phyloP scores from a whole-genome alignment of 345 rosid species.

The Camelina laxa region DNA sequence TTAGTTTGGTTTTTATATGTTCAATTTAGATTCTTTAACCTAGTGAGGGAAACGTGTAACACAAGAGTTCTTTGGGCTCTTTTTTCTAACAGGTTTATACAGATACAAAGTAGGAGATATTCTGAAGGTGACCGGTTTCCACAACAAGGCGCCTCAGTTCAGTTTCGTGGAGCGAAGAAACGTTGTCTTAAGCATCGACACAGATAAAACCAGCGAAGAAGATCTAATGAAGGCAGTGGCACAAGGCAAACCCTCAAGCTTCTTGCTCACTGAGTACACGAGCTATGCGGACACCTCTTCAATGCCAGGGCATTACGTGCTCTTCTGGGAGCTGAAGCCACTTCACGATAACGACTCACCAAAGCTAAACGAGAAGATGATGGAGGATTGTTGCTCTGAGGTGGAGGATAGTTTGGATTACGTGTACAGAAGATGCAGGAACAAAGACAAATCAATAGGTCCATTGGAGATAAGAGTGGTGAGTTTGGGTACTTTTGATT shows the following conservation, averaged over 20 bases:
- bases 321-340: conserved; percentile 83
- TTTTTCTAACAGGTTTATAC: conserved; percentile 56
- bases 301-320: conserved; percentile 86
- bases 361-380: conserved; percentile 49
- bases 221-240: conserved; percentile 87
- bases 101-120: conserved; percentile 89
- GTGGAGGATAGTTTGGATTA: conserved; percentile 80
- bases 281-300: conserved; percentile 75
- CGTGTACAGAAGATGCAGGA: conserved; percentile 78
- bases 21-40: not conserved
- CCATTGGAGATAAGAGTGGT: conserved; percentile 85
- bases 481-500: conserved; percentile 69
- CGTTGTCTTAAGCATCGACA: conserved; percentile 78
- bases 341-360: conserved; percentile 49
- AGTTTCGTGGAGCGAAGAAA: conserved; percentile 76
- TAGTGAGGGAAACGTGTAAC: not conserved
- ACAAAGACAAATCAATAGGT: conserved; percentile 76
- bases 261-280: conserved; percentile 74
- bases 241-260: conserved; percentile 61
- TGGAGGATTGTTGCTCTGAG: conserved; percentile 74
- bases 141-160: conserved; percentile 84
- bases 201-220: conserved; percentile 85
- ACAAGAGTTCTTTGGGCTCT: conserved; percentile 2
- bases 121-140: conserved; percentile 74
- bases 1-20: not conserved